Conservation (phyloP, 225 moss, liverwort and hornwort genomes). For the Pleurozium schreberi region DNA sequence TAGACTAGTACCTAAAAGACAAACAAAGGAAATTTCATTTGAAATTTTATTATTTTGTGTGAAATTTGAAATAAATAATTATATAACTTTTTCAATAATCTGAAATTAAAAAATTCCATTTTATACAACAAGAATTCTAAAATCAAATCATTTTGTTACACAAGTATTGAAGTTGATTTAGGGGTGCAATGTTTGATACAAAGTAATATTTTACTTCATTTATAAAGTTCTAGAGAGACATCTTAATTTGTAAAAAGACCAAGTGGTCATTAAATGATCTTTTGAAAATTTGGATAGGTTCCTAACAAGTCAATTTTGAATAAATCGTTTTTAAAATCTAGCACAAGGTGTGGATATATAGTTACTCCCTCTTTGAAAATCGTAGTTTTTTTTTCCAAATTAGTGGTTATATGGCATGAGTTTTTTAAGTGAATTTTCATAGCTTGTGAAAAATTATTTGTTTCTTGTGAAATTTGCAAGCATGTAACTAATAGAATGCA, state of each 20-base stretch:
- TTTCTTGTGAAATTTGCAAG: neutral
- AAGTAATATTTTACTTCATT: neutral
- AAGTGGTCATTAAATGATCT: neutral
- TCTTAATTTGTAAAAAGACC: neutral
- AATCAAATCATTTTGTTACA: neutral
- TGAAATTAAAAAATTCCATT: neutral
- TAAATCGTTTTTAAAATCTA: neutral
- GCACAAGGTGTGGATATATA: neutral
- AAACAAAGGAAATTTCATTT: no score
- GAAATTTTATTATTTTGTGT: no score
- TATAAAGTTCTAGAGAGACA: neutral
- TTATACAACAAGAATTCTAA: neutral
- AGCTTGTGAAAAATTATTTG: neutral
- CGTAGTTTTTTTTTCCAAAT: no score
- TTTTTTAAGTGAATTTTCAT: fast-evolving
- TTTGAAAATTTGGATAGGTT: neutral
- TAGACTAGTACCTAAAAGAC: neutral
- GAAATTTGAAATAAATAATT: neutral
- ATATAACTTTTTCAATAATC: neutral
- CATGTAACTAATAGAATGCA: neutral
- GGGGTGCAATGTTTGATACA: neutral
- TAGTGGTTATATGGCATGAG: fast-evolving
- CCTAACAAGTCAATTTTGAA: neutral
- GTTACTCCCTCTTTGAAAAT: fast-evolving
- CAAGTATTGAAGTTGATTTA: neutral